Conservation (phyloP, 352 stramenopile genomes). For the Phytophthora parvispora region DNA sequence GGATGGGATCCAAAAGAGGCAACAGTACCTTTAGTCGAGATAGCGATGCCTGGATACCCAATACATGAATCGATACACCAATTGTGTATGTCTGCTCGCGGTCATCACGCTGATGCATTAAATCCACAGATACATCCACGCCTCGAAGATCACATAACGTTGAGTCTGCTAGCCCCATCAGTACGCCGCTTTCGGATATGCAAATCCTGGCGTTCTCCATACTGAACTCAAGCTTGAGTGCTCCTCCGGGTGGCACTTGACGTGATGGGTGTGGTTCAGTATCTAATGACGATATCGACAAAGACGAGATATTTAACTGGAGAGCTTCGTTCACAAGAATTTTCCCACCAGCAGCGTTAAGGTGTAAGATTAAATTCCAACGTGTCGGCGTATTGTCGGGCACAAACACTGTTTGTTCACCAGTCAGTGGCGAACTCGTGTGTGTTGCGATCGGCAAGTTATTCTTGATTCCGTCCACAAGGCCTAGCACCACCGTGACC, state of each 20-base stretch:
- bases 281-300: conserved; percentile 36
- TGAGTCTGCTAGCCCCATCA: conserved; percentile 25
- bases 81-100: conserved; percentile 21
- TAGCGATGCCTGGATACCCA: conserved; percentile 30
- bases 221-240: conserved; percentile 21
- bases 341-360: conserved; percentile 32
- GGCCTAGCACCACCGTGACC: not conserved
- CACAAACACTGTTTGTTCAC: not conserved
- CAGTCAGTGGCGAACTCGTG: not conserved
- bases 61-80: conserved; percentile 27
- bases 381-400: conserved; percentile 16
- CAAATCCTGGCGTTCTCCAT: conserved; percentile 22
- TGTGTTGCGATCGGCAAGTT: conserved; percentile 13
- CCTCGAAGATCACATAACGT: conserved; percentile 25
- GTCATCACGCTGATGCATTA: conserved; percentile 31
- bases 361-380: conserved; percentile 37
- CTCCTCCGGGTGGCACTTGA: conserved; percentile 20
- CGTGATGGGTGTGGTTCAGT: conserved; percentile 1
- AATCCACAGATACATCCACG: conserved; percentile 20
- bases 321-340: conserved; percentile 44
- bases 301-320: conserved; percentile 21
- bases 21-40: conserved; percentile 46
- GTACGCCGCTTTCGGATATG: conserved; percentile 22
- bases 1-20: too few species aligned
- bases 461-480: conserved; percentile 22